Evolutionary conservation across 1,284 basidiomycete genomes (phyloP), one percentile per base, ranked within the genome.

Genomic region (Garcileccinum viscosum): DNA sequence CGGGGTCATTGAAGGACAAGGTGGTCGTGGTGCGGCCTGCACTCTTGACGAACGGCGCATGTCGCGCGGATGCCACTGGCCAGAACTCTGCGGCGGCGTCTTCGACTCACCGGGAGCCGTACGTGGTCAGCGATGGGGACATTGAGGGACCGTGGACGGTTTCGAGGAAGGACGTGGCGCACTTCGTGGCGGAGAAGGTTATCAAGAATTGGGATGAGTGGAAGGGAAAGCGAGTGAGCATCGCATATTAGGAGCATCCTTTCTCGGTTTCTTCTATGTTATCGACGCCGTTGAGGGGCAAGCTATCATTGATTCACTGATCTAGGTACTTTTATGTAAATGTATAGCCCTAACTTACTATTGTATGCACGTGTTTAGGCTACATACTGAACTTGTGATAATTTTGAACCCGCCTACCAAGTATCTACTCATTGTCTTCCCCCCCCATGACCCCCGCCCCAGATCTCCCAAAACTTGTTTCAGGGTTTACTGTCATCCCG

Each of bases 81-180:
- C 4, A 30, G 17, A 27, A 30, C 9, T 56, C 50, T 53, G 24
- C 50, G 17, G 50, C 24, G 4, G 50, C 15, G 24, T n/a, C n/a
- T n/a, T n/a, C n/a, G n/a, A n/a, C n/a, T 17, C 40, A 9, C 1
- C 27, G 3, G 24, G 53, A 2, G 9, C 66, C 73, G 1, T 87
- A 89, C 73, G 78, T 82, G 40, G 82, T 82, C 24, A 77, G 77
- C n/a, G 75, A 70, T 7, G 81, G 75, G 1, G 82, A 87, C 24
- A 37, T 87, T 0, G 71, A 75, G 0, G 80, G 83, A 3, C 73
- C 73, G 19, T 92, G 85, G 74, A 86, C 84, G n/a, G 78, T 93
- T 12, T 90, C 89, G 47, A 82, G 91, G 73, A 82, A 82, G 73
- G 91, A 93, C 75, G 85, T 89, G 1, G 89, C 86, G 3, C 89